Percentiles rank a stretch among this genome's conserved stretches.
Conservation (phyloP, 805 yeast genomes). For the Candida qinlingensis region DNA sequence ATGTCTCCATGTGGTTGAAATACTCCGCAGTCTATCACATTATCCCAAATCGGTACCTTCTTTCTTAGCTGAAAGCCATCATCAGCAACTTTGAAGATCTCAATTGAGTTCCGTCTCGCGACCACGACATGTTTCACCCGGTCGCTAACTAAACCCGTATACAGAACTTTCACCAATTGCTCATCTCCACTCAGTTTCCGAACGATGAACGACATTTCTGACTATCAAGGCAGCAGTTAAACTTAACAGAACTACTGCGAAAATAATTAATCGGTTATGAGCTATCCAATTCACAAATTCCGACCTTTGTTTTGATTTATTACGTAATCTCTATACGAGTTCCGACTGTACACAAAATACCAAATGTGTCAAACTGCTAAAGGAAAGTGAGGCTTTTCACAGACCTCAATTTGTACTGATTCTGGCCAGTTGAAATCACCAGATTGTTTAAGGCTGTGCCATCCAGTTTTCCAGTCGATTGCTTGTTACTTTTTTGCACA, state of each 20-base stretch:
- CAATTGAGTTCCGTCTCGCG: conserved; percentile 12
- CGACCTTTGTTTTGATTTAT: neutral
- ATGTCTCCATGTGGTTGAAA: conserved; percentile 8
- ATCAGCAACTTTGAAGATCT: conserved; percentile 6
- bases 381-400: neutral
- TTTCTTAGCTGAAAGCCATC: conserved; percentile 5
- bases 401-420: no score
- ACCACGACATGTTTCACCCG: conserved; percentile 12
- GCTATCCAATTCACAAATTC: no score
- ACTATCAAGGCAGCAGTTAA: no score
- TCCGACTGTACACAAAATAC: neutral
- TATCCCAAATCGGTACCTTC: conserved; percentile 11
- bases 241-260: no score
- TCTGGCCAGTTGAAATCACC: neutral
- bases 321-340: neutral
- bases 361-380: neutral
- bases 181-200: conserved; percentile 5
- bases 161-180: neutral
- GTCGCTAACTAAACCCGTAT: conserved; percentile 2
- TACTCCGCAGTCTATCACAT: conserved; percentile 12
- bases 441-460: neutral
- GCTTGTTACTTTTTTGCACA: neutral
- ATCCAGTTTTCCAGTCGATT: neutral
- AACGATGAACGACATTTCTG: conserved; percentile 3
- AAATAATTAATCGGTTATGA: no score